These are phyloP conservation scores for Chiua virens DNA, from an alignment of 768 basidiomycete genomes.

Conservation along the genomic window DNA sequence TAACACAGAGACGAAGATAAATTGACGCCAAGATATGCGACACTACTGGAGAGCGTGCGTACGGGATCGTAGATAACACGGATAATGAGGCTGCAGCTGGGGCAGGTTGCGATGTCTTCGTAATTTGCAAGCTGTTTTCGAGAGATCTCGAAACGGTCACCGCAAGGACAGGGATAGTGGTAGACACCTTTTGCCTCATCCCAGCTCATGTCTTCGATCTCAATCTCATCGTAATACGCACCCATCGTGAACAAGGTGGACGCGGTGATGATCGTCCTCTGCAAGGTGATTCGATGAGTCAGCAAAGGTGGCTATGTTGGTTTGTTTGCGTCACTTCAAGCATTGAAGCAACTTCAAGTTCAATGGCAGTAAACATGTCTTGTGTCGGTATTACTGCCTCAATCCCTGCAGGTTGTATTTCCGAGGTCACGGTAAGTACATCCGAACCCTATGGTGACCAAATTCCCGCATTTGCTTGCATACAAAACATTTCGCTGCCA, in stretches of 20 bases:
- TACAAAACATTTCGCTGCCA: too few species aligned
- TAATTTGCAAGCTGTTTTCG: conserved; percentile 80
- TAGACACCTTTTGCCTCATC: conserved; percentile 79
- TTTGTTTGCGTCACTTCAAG: too few species aligned
- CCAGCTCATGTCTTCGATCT: conserved; percentile 97
- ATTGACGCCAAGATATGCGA: conserved; percentile 4
- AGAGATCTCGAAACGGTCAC: conserved; percentile 96
- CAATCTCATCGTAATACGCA: conserved; percentile 93
- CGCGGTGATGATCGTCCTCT: too few species aligned
- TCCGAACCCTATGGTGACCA: too few species aligned
- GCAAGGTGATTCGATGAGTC: conserved; percentile 1
- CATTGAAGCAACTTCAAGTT: too few species aligned
- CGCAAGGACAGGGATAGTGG: conserved; percentile 97
- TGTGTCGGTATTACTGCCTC: too few species aligned
- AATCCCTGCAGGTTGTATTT: too few species aligned
- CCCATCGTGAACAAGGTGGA: conserved; percentile 48
- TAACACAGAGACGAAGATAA: background rate
- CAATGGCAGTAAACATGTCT: too few species aligned
- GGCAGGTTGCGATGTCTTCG: conserved; percentile 95
- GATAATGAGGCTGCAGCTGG: conserved; percentile 92
- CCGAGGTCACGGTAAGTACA: too few species aligned
- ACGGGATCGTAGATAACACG: conserved; percentile 95
- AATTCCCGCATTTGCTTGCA: too few species aligned
- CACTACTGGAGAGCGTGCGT: conserved; percentile 32
- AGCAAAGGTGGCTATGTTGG: conserved; percentile 7